Base-by-base conservation (phyloP, 352 stramenopile species). In the Pythium vanterpoolii region DNA sequence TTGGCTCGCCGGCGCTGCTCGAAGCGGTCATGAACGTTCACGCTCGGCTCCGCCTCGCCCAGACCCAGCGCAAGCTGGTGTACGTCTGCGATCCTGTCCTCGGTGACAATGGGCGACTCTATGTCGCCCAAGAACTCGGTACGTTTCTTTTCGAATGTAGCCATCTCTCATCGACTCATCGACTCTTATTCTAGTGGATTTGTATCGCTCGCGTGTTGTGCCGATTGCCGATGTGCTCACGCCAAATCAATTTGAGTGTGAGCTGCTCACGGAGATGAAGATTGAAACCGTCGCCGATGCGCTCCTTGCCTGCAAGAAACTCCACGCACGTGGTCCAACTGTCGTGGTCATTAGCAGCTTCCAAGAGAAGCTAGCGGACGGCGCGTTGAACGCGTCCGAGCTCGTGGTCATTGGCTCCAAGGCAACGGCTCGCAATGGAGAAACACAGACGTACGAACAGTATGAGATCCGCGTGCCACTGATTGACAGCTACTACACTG, bases 321-420 rank as follows among this genome's bases (percentile, higher is more conserved):
- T 95, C 28, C 86, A 95, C 56, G 71, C 65, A 28, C 50, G 87
- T 21, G 86, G 86, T 1, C 83, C 84, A 11, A 73, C 77, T 18
- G 83, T 93, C 30, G 77, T 95, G 45, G 81, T 95, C 27, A 87
- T 95, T 62, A 93, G 72, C 64, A 93, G 83, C 57, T 93, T 95
- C 55, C 68, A 80, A 49, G 73, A 87, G 54, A 68, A 56, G 6
- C 57, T 53, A 11, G 60, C 42, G 4, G 60, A 74, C 39, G 65
- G 62, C 10, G 36, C 28, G 3, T 34, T 51, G 1, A 66, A 69
- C 36, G 43, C 62, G 0, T 71, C 60, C 30, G 80, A 90, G 51
- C 66, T 89, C 13, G 61, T 90, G 27, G 80, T 93, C 21, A 89
- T 92, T 43, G 82, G 79, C 36, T 89, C 77, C 57, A 77, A 81